A percentile compares a stretch with the other conserved stretches of the same genome.
These are phyloP conservation scores for Apiospora hydei DNA, from an alignment of 2,329 filamentous ascomycete species.

Conservation along the genomic window DNA sequence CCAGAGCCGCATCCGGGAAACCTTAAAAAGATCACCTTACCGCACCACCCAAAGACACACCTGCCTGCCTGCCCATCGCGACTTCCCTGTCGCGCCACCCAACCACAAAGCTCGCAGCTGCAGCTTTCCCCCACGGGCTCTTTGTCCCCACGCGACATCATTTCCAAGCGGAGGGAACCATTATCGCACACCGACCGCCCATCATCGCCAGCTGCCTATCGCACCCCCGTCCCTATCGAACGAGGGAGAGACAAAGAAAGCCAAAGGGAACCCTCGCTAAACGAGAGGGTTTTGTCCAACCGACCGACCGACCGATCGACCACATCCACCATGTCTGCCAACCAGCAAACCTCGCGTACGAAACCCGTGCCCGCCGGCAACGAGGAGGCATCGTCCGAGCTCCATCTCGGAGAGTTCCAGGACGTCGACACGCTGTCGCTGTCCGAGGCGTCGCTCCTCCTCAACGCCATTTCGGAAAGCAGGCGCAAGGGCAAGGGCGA, in stretches of 20 bases:
- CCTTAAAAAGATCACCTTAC: slow-evolving; percentile 17
- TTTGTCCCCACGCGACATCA: not conserved
- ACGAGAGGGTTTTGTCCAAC: not conserved
- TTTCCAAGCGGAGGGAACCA: not conserved
- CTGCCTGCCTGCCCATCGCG: not conserved
- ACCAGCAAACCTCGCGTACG: slow-evolving; percentile 65
- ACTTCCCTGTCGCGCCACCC: slow-evolving; percentile 2
- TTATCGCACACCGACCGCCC: not conserved
- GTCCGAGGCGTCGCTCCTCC: slow-evolving; percentile 89
- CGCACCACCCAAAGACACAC: not conserved
- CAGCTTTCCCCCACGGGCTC: not conserved
- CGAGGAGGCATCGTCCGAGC: slow-evolving; percentile 82
- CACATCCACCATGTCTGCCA: slow-evolving; percentile 37
- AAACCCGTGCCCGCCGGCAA: slow-evolving; percentile 77
- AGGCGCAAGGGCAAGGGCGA: slow-evolving; percentile 81
- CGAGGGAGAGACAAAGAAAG: not conserved
- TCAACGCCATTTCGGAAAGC: slow-evolving; percentile 87
- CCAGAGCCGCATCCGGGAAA: slow-evolving; percentile 19
- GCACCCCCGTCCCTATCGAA: not conserved
- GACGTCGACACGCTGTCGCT: slow-evolving; percentile 90
- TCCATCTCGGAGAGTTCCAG: slow-evolving; percentile 93
- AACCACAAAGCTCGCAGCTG: not conserved
- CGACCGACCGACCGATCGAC: not conserved
- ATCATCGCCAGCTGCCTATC: not conserved
- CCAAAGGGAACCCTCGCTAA: not conserved